Evolutionary conservation across 352 stramenopile genomes (phyloP).

Genomic region (Phytophthora sansomeana): DNA sequence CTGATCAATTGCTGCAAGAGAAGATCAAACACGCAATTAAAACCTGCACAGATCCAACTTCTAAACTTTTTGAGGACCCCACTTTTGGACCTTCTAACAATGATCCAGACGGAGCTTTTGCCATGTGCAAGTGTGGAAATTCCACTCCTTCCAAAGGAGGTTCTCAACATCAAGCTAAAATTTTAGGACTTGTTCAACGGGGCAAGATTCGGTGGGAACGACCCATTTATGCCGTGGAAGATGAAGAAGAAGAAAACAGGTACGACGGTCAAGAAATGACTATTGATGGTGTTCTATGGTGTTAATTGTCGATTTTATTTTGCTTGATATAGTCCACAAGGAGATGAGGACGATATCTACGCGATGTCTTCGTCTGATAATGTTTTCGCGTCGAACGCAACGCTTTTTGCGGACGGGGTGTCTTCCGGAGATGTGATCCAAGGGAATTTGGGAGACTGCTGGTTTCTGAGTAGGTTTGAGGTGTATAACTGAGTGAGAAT

Average conservation of each 20-base stretch:
- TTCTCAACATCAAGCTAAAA: slow-evolving; percentile 78
- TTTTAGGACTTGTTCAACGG: slow-evolving; percentile 71
- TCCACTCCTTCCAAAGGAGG: slow-evolving; percentile 69
- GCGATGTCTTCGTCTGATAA: slow-evolving; percentile 30
- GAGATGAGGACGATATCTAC: slow-evolving; percentile 29
- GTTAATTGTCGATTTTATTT: slow-evolving; percentile 4
- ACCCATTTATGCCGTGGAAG: slow-evolving; percentile 58
- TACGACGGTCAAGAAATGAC: background rate
- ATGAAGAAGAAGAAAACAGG: slow-evolving; percentile 41
- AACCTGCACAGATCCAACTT: slow-evolving; percentile 44
- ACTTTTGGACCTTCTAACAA: slow-evolving; percentile 76
- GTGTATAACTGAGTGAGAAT: background rate
- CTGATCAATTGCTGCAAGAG: slow-evolving; percentile 76
- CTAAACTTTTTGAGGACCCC: slow-evolving; percentile 78
- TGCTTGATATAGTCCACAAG: slow-evolving; percentile 25
- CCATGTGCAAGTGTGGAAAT: slow-evolving; percentile 71
- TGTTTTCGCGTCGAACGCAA: slow-evolving; percentile 68
- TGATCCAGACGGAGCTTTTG: slow-evolving; percentile 65
- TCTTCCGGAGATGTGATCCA: slow-evolving; percentile 90
- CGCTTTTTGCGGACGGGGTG: slow-evolving; percentile 79
- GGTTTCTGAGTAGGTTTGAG: slow-evolving; percentile 85
- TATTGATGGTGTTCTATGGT: background rate
- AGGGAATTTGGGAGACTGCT: slow-evolving; percentile 92
- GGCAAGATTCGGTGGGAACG: slow-evolving; percentile 87
- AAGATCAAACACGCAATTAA: slow-evolving; percentile 80